Base-by-base conservation (phyloP, 495 filamentous ascomycete species). In the Mycothermus thermophilus region DNA sequence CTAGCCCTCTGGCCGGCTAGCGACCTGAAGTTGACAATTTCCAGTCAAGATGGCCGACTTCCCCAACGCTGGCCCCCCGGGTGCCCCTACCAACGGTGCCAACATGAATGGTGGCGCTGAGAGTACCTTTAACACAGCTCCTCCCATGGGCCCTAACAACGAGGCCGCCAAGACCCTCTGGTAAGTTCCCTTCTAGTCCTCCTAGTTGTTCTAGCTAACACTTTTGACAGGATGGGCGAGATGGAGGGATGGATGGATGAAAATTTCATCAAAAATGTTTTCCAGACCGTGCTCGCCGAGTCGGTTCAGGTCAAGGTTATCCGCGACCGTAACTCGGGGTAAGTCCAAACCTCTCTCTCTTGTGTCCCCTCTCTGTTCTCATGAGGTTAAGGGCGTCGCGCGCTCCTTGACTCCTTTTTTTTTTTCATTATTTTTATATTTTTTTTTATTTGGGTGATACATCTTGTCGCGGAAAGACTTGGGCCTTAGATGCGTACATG, bases 171-270 rank as follows among this genome's bases (percentile, higher is more conserved):
- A 59, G 45, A 60, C 64, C 9, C 55, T 68, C 0, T 68, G 64
- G 63, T 67, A 57, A 38, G 53, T 37, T 15, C 9, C 3, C 8
- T 8, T 23, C 2, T 5, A 2, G n/a, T 22, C 13, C 7, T 22
- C 34, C 6, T 14, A 1, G 15, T n/a, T 15, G 7, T 14, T 8
- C 8, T 16, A 2, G 22, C 31, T 41, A 41, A 43, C 11, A 14
- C 16, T 20, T 53, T 43, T 31, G 67, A 66, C 61, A 80, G 87
- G 90, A 99, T 99, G 90, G 90, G 90, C 39, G 90, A 99, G 55
- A 79, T 99, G 49, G 90, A 96, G 58, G 83, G 84, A 3, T 99
- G 90, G 90, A 96, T 99, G 58, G 90, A 99, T 55, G 90, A 99
- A 62, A 92, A 82, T 55, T 99, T 96, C 61, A 82, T 99, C 46